A percentile compares a stretch with the other conserved stretches of the same genome.
These are phyloP conservation scores for Globisporangium paddicum DNA, from an alignment of 352 stramenopile genomes.

Conservation along the genomic window DNA sequence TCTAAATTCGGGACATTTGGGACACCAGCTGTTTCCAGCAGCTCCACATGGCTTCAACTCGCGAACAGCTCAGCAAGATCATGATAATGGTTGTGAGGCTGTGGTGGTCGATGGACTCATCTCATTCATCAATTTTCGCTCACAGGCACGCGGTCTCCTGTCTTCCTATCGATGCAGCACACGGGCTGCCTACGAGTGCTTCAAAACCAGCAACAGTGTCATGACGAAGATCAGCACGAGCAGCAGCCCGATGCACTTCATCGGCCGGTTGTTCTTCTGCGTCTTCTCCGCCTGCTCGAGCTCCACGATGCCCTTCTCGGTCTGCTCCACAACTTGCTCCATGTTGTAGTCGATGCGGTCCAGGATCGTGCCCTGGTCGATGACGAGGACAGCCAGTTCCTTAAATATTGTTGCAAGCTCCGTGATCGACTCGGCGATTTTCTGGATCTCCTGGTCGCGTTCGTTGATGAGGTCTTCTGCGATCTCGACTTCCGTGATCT, in stretches of 20 bases:
- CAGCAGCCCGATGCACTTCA: constrained; percentile 93
- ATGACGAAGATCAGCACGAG: constrained; percentile 93
- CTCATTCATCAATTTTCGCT: constrained; percentile 4
- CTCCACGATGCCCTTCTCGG: constrained; percentile 97
- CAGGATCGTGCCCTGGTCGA: constrained; percentile 99
- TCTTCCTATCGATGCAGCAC: not conserved
- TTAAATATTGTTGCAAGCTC: constrained; percentile 99
- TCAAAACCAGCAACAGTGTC: constrained; percentile 89
- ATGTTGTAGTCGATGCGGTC: constrained; percentile 99
- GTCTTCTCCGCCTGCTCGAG: constrained; percentile 98
- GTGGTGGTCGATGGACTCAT: not conserved
- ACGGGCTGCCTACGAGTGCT: constrained; percentile 62
- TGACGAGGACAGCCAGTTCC: constrained; percentile 98
- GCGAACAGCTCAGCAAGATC: not conserved
- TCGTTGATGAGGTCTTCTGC: constrained; percentile 94
- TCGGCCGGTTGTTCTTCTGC: constrained; percentile 96
- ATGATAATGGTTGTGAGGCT: not conserved
- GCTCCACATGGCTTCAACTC: not conserved
- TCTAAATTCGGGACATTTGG: constrained; percentile 9
- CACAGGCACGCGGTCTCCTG: not conserved
- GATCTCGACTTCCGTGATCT: constrained; percentile 96
- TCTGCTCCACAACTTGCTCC: constrained; percentile 99
- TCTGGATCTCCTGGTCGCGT: constrained; percentile 93
- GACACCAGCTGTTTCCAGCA: not conserved
- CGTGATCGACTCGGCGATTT: constrained; percentile 99